Conservation (phyloP, 805 yeast species). For the Kodamaea leandrae region DNA sequence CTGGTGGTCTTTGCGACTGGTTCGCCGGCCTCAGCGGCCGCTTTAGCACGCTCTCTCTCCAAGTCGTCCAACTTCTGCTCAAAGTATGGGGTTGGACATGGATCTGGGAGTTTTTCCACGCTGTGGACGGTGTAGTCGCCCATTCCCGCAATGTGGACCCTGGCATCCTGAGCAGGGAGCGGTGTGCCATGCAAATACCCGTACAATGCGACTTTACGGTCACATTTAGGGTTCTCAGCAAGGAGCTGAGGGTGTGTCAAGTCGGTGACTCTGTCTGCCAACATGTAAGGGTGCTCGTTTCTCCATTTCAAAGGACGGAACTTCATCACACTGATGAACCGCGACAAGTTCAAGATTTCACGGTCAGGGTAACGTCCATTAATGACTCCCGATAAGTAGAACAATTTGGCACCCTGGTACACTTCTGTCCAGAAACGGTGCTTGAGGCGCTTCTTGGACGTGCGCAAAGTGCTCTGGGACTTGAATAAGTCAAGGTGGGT, state of each 20-base stretch:
- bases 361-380: slow-evolving; percentile 98
- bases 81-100: slow-evolving; percentile 95
- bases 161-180: slow-evolving; percentile 60
- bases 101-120: slow-evolving; percentile 92
- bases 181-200: slow-evolving; percentile 97
- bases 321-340: slow-evolving; percentile 96
- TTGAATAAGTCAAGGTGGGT: slow-evolving; percentile 95
- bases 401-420: slow-evolving; percentile 94
- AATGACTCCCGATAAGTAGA: slow-evolving; percentile 90
- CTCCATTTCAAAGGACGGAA: slow-evolving; percentile 99
- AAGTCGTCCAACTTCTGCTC: slow-evolving; percentile 82
- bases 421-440: slow-evolving; percentile 99
- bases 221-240: slow-evolving; percentile 76
- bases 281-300: slow-evolving; percentile 92
- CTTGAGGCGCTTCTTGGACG: slow-evolving; percentile 87
- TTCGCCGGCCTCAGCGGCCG: slow-evolving; percentile 61
- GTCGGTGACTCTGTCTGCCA: slow-evolving; percentile 90
- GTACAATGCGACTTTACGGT: slow-evolving; percentile 85
- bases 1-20: slow-evolving; percentile 49
- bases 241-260: slow-evolving; percentile 87
- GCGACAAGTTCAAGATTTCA: slow-evolving; percentile 84
- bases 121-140: slow-evolving; percentile 80
- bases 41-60: slow-evolving; percentile 69
- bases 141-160: slow-evolving; percentile 91
- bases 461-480: slow-evolving; percentile 82